Percentiles rank a stretch among this genome's conserved stretches.
Evolutionary conservation across 306 rosid species (phyloP).

Genomic region (Macrotyloma uniflorum): DNA sequence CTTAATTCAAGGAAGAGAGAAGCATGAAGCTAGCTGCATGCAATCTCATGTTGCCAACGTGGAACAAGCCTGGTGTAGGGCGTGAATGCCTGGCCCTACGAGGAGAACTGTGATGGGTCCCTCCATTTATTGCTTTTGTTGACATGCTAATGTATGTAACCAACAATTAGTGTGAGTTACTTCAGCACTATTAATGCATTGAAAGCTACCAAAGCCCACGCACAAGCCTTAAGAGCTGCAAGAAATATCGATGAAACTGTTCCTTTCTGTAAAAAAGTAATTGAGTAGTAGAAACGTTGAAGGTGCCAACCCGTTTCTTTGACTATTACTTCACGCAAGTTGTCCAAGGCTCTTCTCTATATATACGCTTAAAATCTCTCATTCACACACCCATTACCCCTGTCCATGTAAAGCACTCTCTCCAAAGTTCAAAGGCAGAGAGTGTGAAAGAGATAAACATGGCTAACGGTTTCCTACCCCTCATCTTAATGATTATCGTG

Average conservation of each 20-base stretch:
- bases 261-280: background rate
- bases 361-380: background rate
- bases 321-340: constrained; percentile 3
- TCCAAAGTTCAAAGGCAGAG: background rate
- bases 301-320: background rate
- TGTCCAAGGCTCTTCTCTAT: background rate
- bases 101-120: constrained; percentile 34
- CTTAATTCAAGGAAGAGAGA: constrained; percentile 25
- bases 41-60: constrained; percentile 6
- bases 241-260: constrained; percentile 1
- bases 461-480: constrained; percentile 51
- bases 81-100: background rate
- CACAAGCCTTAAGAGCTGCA: constrained; percentile 43
- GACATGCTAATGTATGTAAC: background rate
- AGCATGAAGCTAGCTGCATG: constrained; percentile 21
- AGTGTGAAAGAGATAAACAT: constrained; percentile 10
- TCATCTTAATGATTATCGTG: constrained; percentile 57
- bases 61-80: constrained; percentile 6
- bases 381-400: background rate
- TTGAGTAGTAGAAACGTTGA: background rate
- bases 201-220: constrained; percentile 17
- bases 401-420: background rate
- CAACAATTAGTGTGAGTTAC: constrained; percentile 22
- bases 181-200: background rate
- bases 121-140: constrained; percentile 22